Evolutionary conservation across 768 basidiomycete genomes (phyloP), one percentile per base, ranked within the genome.

Genomic region (Tricholoma sp.): DNA sequence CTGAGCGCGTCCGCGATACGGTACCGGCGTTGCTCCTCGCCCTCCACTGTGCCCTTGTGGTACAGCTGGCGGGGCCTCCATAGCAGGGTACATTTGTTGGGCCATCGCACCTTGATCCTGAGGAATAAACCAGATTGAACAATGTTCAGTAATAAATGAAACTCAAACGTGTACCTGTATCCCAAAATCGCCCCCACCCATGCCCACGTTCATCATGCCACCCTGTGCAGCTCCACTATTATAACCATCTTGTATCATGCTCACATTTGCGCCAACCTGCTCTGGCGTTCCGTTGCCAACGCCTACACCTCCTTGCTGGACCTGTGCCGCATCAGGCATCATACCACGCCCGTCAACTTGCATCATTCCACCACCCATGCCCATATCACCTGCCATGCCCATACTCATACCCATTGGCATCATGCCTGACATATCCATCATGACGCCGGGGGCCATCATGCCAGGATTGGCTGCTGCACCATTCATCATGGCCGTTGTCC

Each of bases 391-490:
- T 54, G 72, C 75, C 79, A 84, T 84, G 55, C 58, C 58, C 80
- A 84, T 82, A 32, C 77, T 81, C 74, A 83, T 80, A 37, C 74
- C 76, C 80, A 85, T 85, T 55, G 77, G 77, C 69, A 83, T 83
- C 76, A 85, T 83, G 57, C 80, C 79, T 54, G 76, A 75, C 82
- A 92, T 91, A 64, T 84, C 86, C 89, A 91, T 90, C 87, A 91
- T 89, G 59, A 84, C 79, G 49, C 82, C 83, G 24, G 79, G 78
- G 39, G 72, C 79, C 83, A 85, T 81, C 82, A 85, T 83, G 34
- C 67, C 80, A 5, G 79, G 72, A 58, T 76, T 82, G 18, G 72
- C 73, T 29, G 63, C 79, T n/a, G 75, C 84, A 57, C 79, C 79
- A 56, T 80, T 80, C 88, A 90, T 88, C 81, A 91, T 84, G 8